These are phyloP conservation scores for Aureobasidium uvarum DNA, from an alignment of 2,329 filamentous ascomycete genomes.

Conservation along the genomic window DNA sequence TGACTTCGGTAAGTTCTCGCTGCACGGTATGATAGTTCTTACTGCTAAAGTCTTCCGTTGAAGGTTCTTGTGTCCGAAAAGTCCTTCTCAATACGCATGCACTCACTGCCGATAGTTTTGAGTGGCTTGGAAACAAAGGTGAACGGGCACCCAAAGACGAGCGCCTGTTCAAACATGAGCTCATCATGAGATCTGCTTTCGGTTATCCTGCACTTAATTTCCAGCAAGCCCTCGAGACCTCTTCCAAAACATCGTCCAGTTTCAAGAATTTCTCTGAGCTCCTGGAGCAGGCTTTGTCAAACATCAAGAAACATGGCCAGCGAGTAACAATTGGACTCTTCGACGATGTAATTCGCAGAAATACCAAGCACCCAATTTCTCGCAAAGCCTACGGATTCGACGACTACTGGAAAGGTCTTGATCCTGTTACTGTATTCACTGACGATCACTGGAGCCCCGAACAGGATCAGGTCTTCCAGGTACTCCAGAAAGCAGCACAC, in stretches of 20 bases:
- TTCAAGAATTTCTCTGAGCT: no score
- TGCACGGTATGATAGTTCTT: no score
- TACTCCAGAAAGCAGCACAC: neutral
- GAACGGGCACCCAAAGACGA: neutral
- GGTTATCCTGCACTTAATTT: no score
- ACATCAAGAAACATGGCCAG: neutral
- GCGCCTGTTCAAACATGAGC: no score
- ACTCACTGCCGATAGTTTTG: neutral
- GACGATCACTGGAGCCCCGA: neutral
- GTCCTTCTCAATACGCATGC: neutral
- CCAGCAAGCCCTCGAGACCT: no score
- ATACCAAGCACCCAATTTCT: neutral
- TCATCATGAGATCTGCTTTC: neutral
- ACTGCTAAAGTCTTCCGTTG: neutral
- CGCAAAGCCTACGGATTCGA: constrained; percentile 1
- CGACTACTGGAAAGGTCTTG: neutral
- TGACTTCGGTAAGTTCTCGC: neutral
- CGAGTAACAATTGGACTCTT: neutral
- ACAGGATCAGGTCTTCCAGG: fast-evolving
- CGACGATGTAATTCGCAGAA: neutral
- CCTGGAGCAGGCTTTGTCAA: neutral
- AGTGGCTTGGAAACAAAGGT: neutral
- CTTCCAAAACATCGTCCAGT: no score
- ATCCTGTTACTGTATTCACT: neutral
- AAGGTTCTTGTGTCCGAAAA: neutral